Percentiles rank a stretch among this genome's conserved stretches.
These are phyloP conservation scores for Metschnikowia shivogae DNA, from an alignment of 805 yeast genomes.

Conservation along the genomic window DNA sequence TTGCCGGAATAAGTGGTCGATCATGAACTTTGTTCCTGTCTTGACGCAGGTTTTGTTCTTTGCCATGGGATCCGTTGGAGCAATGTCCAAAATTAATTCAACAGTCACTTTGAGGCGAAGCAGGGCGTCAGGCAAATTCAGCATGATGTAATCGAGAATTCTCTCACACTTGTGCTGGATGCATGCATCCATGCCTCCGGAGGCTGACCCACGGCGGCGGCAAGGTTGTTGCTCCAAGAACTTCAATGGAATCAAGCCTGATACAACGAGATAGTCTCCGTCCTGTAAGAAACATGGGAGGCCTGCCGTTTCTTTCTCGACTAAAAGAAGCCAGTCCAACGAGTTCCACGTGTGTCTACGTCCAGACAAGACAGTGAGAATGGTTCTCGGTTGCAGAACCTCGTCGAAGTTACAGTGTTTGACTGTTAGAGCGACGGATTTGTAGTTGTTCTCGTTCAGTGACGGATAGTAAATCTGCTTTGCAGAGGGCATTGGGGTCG, in stretches of 20 bases:
- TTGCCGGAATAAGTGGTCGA: constrained; percentile 34
- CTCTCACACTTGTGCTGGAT: constrained; percentile 22
- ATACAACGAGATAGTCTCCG: constrained; percentile 38
- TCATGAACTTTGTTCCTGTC: constrained; percentile 33
- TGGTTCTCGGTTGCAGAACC: constrained; percentile 21
- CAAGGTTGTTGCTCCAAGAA: constrained; percentile 14
- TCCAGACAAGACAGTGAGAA: constrained; percentile 37
- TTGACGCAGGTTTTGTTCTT: constrained; percentile 5
- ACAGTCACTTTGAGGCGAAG: constrained; percentile 36
- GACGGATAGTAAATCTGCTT: constrained; percentile 24
- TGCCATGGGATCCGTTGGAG: constrained; percentile 11
- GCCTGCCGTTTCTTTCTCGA: constrained; percentile 6
- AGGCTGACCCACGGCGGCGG: constrained; percentile 8
- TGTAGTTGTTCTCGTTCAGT: constrained; percentile 42
- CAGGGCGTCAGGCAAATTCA: constrained; percentile 14
- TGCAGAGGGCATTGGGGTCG: constrained; percentile 2
- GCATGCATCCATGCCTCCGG: constrained; percentile 12
- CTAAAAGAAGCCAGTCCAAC: constrained; percentile 34
- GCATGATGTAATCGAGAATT: constrained; percentile 19
- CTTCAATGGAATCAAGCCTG: constrained; percentile 30
- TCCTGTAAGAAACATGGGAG: constrained; percentile 26
- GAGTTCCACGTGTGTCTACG: constrained; percentile 44
- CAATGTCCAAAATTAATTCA: constrained; percentile 31
- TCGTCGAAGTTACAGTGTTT: constrained; percentile 39
- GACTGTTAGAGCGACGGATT: constrained; percentile 37